Conservation (phyloP, 306 rosid genomes). For the Sesbania bispinosa region DNA sequence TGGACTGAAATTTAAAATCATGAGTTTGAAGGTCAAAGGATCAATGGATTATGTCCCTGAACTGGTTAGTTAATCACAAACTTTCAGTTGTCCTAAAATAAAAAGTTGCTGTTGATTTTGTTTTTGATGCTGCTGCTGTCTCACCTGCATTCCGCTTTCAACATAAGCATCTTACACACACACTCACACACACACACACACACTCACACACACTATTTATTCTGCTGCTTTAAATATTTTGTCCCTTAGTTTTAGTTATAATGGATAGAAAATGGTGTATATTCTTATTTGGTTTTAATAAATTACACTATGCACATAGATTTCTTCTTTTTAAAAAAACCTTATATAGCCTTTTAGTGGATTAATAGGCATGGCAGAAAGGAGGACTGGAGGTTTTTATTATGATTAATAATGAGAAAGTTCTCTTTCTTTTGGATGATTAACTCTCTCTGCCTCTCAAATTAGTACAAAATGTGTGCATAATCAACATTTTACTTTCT, state of each 20-base stretch:
- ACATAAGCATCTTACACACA: neutral
- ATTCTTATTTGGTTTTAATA: neutral
- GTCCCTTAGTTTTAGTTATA: neutral
- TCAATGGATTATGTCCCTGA: slow-evolving; percentile 86
- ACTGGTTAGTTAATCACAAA: slow-evolving; percentile 62
- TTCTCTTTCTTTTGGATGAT: slow-evolving; percentile 5
- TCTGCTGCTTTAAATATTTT: neutral
- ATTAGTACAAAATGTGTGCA: neutral
- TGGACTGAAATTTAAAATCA: slow-evolving; percentile 92
- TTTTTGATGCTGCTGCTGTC: neutral
- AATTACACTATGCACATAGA: neutral
- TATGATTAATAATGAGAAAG: neutral
- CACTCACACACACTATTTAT: neutral
- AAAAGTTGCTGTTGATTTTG: slow-evolving; percentile 5
- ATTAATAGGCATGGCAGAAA: neutral
- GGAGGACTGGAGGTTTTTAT: slow-evolving; percentile 1
- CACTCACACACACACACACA: too few species aligned
- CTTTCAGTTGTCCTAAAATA: neutral
- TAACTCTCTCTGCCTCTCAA: neutral
- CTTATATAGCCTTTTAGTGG: neutral
- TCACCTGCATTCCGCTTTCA: neutral
- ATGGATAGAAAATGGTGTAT: neutral
- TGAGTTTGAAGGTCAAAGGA: slow-evolving; percentile 98
- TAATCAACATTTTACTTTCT: neutral
- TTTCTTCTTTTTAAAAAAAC: neutral